These are phyloP conservation scores for Leishmania tarentolae DNA, from an alignment of 208 protist species.

Conservation along the genomic window DNA sequence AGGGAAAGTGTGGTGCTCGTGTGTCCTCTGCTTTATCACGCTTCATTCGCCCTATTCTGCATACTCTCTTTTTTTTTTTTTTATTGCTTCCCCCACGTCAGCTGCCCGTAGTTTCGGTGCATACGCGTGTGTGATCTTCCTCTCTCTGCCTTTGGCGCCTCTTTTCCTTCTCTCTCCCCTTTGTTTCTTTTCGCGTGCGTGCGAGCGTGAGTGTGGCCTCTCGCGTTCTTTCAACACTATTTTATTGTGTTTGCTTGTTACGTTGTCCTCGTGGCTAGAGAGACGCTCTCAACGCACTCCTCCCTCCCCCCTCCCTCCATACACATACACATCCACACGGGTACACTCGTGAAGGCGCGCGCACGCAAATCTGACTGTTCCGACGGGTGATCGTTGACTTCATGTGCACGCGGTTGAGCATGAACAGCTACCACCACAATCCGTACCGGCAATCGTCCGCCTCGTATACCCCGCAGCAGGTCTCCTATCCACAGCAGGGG, in stretches of 20 bases:
- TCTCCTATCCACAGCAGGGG: background rate
- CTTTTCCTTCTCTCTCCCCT: background rate
- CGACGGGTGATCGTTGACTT: background rate
- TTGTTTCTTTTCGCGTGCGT: background rate
- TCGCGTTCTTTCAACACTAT: background rate
- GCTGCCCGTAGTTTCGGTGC: background rate
- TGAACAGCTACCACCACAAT: constrained; percentile 36
- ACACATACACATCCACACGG: background rate
- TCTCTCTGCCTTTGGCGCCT: background rate
- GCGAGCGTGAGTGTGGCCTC: background rate
- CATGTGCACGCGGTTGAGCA: constrained; percentile 4
- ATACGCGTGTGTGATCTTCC: background rate
- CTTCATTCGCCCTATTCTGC: background rate
- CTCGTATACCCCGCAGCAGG: constrained; percentile 8
- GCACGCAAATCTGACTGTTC: background rate
- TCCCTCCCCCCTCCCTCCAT: too few relatives aligned
- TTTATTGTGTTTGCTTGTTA: background rate
- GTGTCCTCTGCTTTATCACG: background rate
- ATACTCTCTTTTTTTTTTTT: background rate
- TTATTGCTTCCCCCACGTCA: background rate
- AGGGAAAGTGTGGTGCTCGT: background rate
- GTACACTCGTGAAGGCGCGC: background rate
- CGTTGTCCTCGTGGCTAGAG: background rate
- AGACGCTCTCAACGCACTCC: background rate
- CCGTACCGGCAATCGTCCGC: constrained; percentile 31